Conservation (phyloP, 1,284 basidiomycete species). For the Cryptococcus wingfieldii region DNA sequence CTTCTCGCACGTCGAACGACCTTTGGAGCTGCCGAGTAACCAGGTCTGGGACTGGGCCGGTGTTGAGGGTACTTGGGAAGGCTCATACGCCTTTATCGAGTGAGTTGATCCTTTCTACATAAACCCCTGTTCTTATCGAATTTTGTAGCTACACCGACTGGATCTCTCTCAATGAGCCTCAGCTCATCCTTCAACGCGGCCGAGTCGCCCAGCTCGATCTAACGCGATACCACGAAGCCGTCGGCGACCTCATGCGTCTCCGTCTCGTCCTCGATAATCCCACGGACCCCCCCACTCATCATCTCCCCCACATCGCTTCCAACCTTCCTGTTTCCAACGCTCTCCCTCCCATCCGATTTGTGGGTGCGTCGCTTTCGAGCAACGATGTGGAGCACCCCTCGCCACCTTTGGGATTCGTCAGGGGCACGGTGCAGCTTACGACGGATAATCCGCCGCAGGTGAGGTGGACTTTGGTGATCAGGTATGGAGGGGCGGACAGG, state of each 20-base stretch:
- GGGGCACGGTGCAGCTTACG: constrained; percentile 39
- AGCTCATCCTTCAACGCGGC: constrained; percentile 15
- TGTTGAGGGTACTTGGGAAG: constrained; percentile 35
- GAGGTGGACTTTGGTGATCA: constrained; percentile 41
- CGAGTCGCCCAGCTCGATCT: constrained; percentile 26
- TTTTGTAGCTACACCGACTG: constrained; percentile 39
- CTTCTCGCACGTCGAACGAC: constrained; percentile 23
- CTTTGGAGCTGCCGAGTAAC: constrained; percentile 14
- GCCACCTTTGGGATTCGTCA: constrained; percentile 15
- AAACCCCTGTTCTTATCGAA: neutral
- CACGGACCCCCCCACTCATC: neutral
- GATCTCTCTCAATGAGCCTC: constrained; percentile 37
- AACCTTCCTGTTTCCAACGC: constrained; percentile 25
- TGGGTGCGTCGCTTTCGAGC: constrained; percentile 20
- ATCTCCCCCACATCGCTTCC: constrained; percentile 20
- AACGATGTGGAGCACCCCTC: constrained; percentile 2
- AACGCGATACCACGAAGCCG: constrained; percentile 33
- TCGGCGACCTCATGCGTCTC: constrained; percentile 40
- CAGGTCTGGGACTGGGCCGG: constrained; percentile 42
- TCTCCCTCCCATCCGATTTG: constrained; percentile 37
- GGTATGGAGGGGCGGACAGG: constrained; percentile 36
- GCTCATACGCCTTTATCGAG: constrained; percentile 46
- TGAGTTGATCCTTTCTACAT: constrained; percentile 14
- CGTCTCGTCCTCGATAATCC: constrained; percentile 16
- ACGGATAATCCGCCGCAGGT: constrained; percentile 41